Evolutionary conservation across 139 green algal genomes (phyloP).

Genomic region (Zygnema cylindricum): DNA sequence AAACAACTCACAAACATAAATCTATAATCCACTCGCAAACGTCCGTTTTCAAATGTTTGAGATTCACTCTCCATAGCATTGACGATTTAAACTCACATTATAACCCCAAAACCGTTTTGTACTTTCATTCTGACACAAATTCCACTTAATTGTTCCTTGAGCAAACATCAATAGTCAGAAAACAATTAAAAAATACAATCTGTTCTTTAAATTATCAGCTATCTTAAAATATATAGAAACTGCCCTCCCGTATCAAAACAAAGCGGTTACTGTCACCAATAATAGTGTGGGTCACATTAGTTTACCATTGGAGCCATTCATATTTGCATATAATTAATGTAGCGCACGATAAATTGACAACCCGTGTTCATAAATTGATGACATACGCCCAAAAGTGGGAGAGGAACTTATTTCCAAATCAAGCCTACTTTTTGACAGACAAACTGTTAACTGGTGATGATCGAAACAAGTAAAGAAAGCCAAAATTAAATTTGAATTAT

Average conservation of each 20-base stretch:
- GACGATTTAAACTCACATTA: background rate
- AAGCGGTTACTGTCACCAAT: no score
- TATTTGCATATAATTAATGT: no score
- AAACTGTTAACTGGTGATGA: no score
- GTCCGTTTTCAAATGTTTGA: background rate
- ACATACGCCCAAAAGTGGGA: no score
- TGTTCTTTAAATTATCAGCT: background rate
- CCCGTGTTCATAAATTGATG: no score
- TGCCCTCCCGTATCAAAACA: no score
- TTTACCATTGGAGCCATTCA: no score
- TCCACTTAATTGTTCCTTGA: background rate
- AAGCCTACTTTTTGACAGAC: no score
- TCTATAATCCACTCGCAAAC: background rate
- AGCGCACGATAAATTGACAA: no score
- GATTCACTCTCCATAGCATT: background rate
- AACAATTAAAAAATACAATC: background rate
- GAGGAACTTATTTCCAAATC: no score
- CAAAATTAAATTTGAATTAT: background rate
- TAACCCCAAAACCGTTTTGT: no score
- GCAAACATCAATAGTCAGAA: background rate
- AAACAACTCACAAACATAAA: constrained; percentile 15
- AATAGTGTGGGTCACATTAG: no score
- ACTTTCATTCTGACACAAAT: background rate
- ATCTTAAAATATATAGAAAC: constrained; percentile 6
- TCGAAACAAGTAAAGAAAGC: background rate